Evolutionary conservation across 495 filamentous ascomycete genomes (phyloP), one percentile per base, ranked within the genome.

Genomic region (Hyphodiscus hymeniophilus): DNA sequence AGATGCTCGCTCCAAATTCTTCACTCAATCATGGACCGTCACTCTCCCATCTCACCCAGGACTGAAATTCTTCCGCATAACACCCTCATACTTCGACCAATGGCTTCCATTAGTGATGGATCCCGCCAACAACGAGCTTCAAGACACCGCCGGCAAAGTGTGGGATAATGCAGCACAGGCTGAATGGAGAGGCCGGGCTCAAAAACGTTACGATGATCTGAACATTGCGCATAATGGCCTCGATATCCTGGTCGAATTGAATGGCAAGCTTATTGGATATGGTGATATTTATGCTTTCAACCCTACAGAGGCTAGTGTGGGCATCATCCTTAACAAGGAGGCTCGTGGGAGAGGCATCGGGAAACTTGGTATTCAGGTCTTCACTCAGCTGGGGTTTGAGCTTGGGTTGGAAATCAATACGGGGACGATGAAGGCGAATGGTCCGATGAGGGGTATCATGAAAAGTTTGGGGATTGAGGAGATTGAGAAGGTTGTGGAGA

Each of bases 361-460:
- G 8, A 40, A 40, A 20, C 2, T 21, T 5, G 38, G 15, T 20
- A 40, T 40, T 15, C 8, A 15, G 15, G 38, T 40, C 7, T 20
- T 40, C 7, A 40, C 20, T 12, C 38, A 40, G 38, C 15, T 40
- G 10, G 38, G 38, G 16, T 40, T 40, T 40, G 38, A 17, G 16
- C 20, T 40, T 22, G 16, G 20, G 15, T 20, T 40, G 16, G 7
- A 20, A 6, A 18, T 40, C 5, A 21, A 12, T 5, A 3, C 38
- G 17, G 38, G 38, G n/a, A 40, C 38, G 38, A 40, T 40, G 38
- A 40, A 40, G 38, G 38, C 20, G 20, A 40, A 40, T 22, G 15
- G 15, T 17, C 16, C 38, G 16, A 40, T 40, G 38, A 12, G 38
- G 16, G 20, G 16, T 12, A 12, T 40, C 7, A 40, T 40, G 38